Evolutionary conservation across 129 eudicot species (phyloP), one percentile per base, ranked within the genome.

Genomic region (Smallanthus sonchifolius): DNA sequence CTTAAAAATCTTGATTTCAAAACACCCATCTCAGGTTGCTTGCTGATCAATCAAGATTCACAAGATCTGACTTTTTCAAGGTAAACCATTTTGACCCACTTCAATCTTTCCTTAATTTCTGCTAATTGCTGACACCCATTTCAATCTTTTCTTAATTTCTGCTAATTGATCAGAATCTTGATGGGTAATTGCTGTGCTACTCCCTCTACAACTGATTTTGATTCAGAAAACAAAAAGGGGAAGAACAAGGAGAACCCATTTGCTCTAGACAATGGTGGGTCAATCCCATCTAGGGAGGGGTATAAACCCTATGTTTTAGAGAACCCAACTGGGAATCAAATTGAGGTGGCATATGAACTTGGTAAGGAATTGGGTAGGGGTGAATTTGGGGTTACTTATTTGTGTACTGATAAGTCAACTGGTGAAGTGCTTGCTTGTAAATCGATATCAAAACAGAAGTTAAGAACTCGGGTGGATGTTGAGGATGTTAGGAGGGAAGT

Each of bases 401-500:
- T 89, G 84, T 87, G 88, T 77, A 92, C 96, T 37, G 97, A 92
- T 43, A 87, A 83, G 56, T 11, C 73, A 3, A 73, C 64, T 5
- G 92, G 97, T 35, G 93, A 92, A 9, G 76, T 69, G 45, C 85
- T 55, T 78, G 97, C 97, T 34, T 91, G 97, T 70, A 91, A 91
- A 59, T 91, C 97, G 36, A 91, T 91, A 63, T 88, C 97, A 44
- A 92, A 92, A 75, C 83, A 88, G 86, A 92, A 92, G 82, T 75
- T 92, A 42, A 89, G 88, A 77, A 92, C 97, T 60, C 77, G 84
- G 45, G 85, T 92, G 79, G 97, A 92, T 84, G 72, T 92, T 74
- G 97, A 92, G 65, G 97, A 92, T 87, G 97, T 92, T 35, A 89
- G 86, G 80, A 75, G 97, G 65, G 97, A 92, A 81, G 97, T 92